Base-by-base conservation (phyloP, 139 green algal genomes). In the Limnomonas spitsbergensis region DNA sequence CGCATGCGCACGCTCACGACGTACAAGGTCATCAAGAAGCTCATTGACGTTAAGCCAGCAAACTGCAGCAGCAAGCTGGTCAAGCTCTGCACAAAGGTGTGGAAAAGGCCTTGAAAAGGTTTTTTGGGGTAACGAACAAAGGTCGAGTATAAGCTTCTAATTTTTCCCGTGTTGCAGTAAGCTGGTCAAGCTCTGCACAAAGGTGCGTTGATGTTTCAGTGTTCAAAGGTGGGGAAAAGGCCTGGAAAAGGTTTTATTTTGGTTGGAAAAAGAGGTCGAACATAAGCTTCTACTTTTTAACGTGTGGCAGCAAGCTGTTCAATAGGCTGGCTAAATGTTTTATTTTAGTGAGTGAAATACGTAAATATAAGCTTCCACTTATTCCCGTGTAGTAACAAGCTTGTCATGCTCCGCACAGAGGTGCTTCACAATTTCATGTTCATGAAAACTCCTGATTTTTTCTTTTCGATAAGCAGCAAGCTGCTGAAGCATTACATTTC, bases 1-100 rank as follows among this genome's bases (percentile, higher is more conserved):
- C 70, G 76, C 38, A 87, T 87, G 79, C 70, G 76, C 1, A 78
- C 70, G 52, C 34, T 87, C 4, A 75, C 61, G 47, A 83, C 75
- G 32, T 83, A 87, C 78, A 83, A 83, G 71, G 34, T 83, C 36
- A 69, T 83, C 37, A 78, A 74, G 53, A 53, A 47, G 31, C 38
- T 83, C 20, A 69, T 37, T 1, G 70, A 83, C 38, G 6, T 83
- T 3, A 78, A 75, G 38, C 52, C 78, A 27, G 61, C 20, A 32
- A 40, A 76, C 1, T 61, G 47, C 1, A 2, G 24, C n/a, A 7
- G 24, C 61, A 61, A 61, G 47, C 47, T 61, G 14, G 47, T 61
- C 47, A 61, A 61, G 47, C 47, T 61, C 14, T 14, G 14, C 47
- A 61, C 14, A 29, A 61, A 61, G 47, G 47, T 61, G 20, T 29